Percentiles rank a stretch among this genome's conserved stretches.
phyloP scores from a whole-genome alignment of 768 basidiomycete genomes.

The Mycena vulgaris region DNA sequence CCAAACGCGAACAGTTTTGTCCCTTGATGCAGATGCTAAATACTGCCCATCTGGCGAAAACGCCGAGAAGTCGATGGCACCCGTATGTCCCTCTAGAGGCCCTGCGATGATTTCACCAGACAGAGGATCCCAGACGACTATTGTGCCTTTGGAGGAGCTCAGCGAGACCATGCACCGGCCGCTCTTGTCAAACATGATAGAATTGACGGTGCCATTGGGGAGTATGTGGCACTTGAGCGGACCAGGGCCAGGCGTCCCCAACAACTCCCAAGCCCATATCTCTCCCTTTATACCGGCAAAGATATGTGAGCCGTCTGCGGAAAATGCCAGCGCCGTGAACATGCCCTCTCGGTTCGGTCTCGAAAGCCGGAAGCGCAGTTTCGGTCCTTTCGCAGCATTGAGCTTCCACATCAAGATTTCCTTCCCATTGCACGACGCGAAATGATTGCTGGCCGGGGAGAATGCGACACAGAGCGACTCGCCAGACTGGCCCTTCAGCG shows the following conservation, averaged over 20 bases:
- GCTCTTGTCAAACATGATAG: background rate
- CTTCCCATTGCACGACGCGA: slow-evolving; percentile 4
- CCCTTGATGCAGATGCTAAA: background rate
- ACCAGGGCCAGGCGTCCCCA: background rate
- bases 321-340: slow-evolving; percentile 1
- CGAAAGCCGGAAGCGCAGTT: background rate
- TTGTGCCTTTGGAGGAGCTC: background rate
- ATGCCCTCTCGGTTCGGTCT: background rate
- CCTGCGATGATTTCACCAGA: background rate
- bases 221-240: background rate
- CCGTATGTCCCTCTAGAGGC: background rate
- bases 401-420: background rate
- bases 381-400: background rate
- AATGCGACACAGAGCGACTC: background rate
- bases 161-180: slow-evolving; percentile 1
- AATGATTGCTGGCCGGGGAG: background rate
- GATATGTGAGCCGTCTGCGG: background rate
- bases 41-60: slow-evolving; percentile 9
- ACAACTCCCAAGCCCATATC: background rate
- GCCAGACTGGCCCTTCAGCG: slow-evolving; percentile 1
- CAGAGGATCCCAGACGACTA: slow-evolving; percentile 1
- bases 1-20: slow-evolving; percentile 3
- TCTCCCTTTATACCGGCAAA: background rate
- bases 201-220: background rate
- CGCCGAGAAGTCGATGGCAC: background rate